Evolutionary conservation across 148 eudicot species (phyloP).

Genomic region (Vaccinium corymbosum): DNA sequence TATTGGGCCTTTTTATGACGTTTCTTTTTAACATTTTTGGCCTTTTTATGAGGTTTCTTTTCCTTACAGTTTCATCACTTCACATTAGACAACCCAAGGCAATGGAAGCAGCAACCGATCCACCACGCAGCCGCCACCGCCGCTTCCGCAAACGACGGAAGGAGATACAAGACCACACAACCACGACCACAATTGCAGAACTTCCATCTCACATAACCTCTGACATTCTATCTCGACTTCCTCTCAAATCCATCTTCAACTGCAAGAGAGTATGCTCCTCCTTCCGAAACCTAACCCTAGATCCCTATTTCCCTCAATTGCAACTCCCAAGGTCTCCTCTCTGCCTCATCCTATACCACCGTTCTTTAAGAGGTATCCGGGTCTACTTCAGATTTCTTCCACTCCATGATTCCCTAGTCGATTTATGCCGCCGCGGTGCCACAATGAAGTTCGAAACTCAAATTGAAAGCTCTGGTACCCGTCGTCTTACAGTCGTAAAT

Average conservation of each 20-base stretch:
- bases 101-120: not conserved
- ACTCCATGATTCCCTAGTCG: not conserved
- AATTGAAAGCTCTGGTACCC: not conserved
- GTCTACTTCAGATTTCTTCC: not conserved
- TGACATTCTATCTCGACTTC: not conserved
- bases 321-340: not conserved
- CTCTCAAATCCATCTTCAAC: not conserved
- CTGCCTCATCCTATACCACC: not conserved
- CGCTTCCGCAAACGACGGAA: too few relatives aligned
- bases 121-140: too few relatives aligned
- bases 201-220: not conserved
- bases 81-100: too few relatives aligned
- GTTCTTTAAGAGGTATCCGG: not conserved
- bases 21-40: too few relatives aligned
- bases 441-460: not conserved
- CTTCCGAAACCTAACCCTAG: not conserved
- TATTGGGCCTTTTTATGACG: too few relatives aligned
- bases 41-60: too few relatives aligned
- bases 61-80: too few relatives aligned
- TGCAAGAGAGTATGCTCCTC: not conserved
- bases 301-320: not conserved
- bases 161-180: too few relatives aligned
- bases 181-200: not conserved
- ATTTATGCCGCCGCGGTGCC: not conserved
- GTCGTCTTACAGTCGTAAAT: not conserved